These are phyloP conservation scores for Crotalaria pallida DNA, from an alignment of 306 rosid genomes.

Conservation along the genomic window DNA sequence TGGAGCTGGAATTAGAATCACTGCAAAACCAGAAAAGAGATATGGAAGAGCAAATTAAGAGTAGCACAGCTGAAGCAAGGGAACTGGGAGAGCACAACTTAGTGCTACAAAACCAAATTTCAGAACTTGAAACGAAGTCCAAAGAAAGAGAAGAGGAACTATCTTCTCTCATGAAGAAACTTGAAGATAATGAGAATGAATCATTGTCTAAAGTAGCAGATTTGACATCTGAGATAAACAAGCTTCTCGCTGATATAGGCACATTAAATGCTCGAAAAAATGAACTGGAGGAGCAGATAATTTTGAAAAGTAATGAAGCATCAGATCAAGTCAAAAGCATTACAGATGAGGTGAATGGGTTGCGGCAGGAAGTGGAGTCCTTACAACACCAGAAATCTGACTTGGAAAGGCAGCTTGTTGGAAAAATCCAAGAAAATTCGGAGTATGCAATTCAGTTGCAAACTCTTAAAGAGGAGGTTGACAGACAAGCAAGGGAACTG, in stretches of 20 bases:
- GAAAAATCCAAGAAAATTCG: conserved; percentile 41
- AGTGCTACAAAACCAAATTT: conserved; percentile 36
- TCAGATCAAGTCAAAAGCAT: conserved; percentile 42
- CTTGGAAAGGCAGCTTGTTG: conserved; percentile 52
- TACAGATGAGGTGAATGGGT: conserved; percentile 41
- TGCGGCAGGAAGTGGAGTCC: conserved; percentile 57
- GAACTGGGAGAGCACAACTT: conserved; percentile 43
- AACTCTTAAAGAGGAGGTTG: conserved; percentile 56
- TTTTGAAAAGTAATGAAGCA: conserved; percentile 48
- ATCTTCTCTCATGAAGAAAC: conserved; percentile 43
- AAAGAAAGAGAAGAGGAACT: conserved; percentile 55
- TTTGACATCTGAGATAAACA: conserved; percentile 50
- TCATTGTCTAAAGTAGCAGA: conserved; percentile 45
- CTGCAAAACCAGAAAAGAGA: conserved; percentile 41
- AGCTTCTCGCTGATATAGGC: conserved; percentile 39
- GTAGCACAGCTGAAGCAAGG: conserved; percentile 39
- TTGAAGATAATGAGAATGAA: conserved; percentile 46
- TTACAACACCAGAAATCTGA: conserved; percentile 43
- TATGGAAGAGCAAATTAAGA: conserved; percentile 41
- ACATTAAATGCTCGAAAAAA: conserved; percentile 41
- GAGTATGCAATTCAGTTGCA: conserved; percentile 46
- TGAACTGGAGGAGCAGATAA: conserved; percentile 55
- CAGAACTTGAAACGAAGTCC: conserved; percentile 43
- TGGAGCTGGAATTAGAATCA: conserved; percentile 49
- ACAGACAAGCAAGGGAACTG: conserved; percentile 44